Evolutionary conservation across 257 asterid genomes (phyloP), one percentile per base, ranked within the genome.

Genomic region (Paraleonurus japonicus): DNA sequence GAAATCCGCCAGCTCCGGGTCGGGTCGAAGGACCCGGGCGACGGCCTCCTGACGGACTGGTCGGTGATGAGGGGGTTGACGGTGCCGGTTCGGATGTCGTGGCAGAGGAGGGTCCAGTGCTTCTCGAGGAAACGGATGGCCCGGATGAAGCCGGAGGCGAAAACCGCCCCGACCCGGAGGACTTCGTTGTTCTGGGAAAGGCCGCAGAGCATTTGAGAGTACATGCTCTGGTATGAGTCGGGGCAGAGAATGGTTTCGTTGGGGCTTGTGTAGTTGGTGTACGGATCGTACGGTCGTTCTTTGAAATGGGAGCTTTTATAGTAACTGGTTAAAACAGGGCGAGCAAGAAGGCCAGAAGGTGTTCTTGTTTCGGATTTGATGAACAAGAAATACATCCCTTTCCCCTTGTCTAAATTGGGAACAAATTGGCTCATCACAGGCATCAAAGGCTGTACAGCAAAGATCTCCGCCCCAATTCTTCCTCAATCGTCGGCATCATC

Each of bases 231-330:
- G 85, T 90, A 88, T 0, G 97, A 90, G 51, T 92, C 98, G 1
- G 85, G 81, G 70, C 97, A 92, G 70, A 90, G 88, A 28, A 92
- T 92, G 37, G 98, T 66, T 22, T 93, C 92, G 54, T 93, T 86
- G 0, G 98, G 98, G 86, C 94, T 86, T 1, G 98, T 93, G 85
- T 92, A 92, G 84, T 92, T 87, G 4, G 96, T 92, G 85, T 92
- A 92, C 1, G 98, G 98, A 19, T 92, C 98, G 59, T 69, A 84
- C 1, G 96, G 90, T 15, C 98, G 57, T 7, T 86, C 74, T 68
- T 84, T 88, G 80, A 92, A 92, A 51, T 92, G 98, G 11, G 90
- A 51, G 73, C 96, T 89, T 51, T 92, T 92, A 85, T 92, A 92
- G 65, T 88, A 92, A 58, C 96, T 89, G 5, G 98, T 92, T 7